Evolutionary conservation across 2,329 filamentous ascomycete species (phyloP), one percentile per base, ranked within the genome.

Genomic region (Xylariaceae sp.): DNA sequence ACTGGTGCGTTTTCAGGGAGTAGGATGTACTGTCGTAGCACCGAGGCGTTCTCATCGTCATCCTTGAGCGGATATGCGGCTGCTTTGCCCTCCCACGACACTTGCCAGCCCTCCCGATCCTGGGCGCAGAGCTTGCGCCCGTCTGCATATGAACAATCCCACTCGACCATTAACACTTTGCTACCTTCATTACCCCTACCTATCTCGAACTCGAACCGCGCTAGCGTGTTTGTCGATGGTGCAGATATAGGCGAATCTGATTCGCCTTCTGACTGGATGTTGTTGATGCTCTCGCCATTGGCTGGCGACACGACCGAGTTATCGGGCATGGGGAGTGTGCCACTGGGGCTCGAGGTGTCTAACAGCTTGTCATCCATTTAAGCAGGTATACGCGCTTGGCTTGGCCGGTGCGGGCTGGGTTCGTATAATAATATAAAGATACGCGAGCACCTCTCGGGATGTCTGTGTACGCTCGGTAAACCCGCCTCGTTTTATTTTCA

Each of bases 151-250:
- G 62, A 59, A 53, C 54, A 61, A 59, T 64, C 60, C 92, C 92
- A 96, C 73, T 96, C 91, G 45, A 96, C 87, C 90, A 96, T 94
- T 67, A 96, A 78, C 64, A 96, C 87, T 77, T 96, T 96, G 63
- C 90, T 95, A 47, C 91, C 91, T 65, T 92, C 88, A 68, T 90
- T 90, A 53, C 85, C 88, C 72, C 83, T 84, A 41, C 86, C 88
- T 0, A 84, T 80, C 74, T 92, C 88, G 71, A 96, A 95, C 73
- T 96, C 92, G 74, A 95, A 96, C 60, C 92, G 87, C 51, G 90
- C 88, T 51, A 91, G 79, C n/a, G 87, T 87, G 58, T 75, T 62
- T 15, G 71, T 66, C 10, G 78, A 77, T 3, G 79, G 74, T 61
- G 77, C 76, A 68, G 80, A 73, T n/a, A 73, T 73, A 2, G 77